A percentile compares a stretch with the other conserved stretches of the same genome.
These are phyloP conservation scores for Aspergillus amoenus DNA, from an alignment of 2,329 filamentous ascomycete species.

Conservation along the genomic window DNA sequence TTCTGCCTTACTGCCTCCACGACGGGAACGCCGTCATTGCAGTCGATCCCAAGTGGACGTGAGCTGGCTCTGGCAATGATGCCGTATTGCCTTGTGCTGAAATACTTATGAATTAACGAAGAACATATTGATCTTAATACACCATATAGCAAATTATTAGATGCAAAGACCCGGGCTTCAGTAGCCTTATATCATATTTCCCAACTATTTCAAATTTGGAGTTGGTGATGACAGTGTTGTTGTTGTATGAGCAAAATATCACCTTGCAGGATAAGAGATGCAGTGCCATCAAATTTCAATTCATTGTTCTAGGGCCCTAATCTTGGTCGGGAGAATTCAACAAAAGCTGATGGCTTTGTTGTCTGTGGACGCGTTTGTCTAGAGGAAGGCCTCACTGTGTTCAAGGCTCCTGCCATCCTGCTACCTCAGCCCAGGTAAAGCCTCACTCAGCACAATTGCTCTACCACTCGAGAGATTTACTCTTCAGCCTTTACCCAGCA, in stretches of 20 bases:
- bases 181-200: background rate
- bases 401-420: background rate
- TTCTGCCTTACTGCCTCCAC: slow-evolving; percentile 20
- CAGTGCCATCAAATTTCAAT: background rate
- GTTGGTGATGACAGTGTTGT: background rate
- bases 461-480: background rate
- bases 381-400: background rate
- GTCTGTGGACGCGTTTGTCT: background rate
- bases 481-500: background rate
- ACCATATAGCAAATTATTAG: background rate
- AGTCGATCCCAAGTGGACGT: slow-evolving; percentile 23
- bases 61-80: background rate
- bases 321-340: background rate
- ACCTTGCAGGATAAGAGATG: background rate
- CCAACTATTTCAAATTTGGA: background rate
- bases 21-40: slow-evolving; percentile 19
- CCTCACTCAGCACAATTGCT: background rate
- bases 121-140: background rate
- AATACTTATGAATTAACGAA: background rate
- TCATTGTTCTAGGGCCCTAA: background rate
- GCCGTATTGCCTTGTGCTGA: too few relatives aligned
- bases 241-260: background rate
- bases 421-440: background rate
- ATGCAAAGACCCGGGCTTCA: background rate
- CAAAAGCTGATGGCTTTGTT: background rate